phyloP scores from a whole-genome alignment of 768 basidiomycete genomes.

The Hericium erinaceus region DNA sequence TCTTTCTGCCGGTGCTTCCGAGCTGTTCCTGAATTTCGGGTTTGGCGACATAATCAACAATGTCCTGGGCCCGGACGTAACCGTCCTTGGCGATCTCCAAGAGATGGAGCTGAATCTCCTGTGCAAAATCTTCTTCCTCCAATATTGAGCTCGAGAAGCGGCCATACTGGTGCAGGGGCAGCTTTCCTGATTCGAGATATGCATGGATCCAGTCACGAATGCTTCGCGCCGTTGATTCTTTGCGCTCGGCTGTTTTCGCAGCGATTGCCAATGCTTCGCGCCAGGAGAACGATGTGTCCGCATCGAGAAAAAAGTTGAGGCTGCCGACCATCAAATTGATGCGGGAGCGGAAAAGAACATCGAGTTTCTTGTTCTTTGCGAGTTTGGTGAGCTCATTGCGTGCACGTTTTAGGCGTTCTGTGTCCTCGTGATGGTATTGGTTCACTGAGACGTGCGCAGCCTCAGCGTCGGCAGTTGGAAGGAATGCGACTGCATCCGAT shows the following conservation, averaged over 20 bases:
- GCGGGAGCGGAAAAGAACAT: too few relatives aligned
- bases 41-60: constrained; percentile 6
- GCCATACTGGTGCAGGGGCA: constrained; percentile 12
- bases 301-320: constrained; percentile 27
- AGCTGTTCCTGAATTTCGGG: constrained; percentile 22
- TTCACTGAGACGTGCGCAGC: too few relatives aligned
- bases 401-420: neutral
- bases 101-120: constrained; percentile 5
- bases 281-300: constrained; percentile 24
- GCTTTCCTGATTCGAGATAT: constrained; percentile 15
- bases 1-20: constrained; percentile 23
- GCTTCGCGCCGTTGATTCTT: constrained; percentile 20
- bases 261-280: constrained; percentile 22
- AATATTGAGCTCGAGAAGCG: too few relatives aligned
- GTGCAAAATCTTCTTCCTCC: too few relatives aligned
- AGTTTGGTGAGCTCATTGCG: neutral
- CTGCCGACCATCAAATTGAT: too few relatives aligned
- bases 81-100: constrained; percentile 14
- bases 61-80: constrained; percentile 14
- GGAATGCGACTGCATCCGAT: too few relatives aligned
- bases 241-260: constrained; percentile 7
- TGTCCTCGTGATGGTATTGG: too few relatives aligned
- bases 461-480: too few relatives aligned
- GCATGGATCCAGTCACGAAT: constrained; percentile 23
- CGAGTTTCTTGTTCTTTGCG: too few relatives aligned